A percentile compares a stretch with the other conserved stretches of the same genome.
These are phyloP conservation scores for Penicillium vulpinum DNA, from an alignment of 2,329 filamentous ascomycete species.

Conservation along the genomic window DNA sequence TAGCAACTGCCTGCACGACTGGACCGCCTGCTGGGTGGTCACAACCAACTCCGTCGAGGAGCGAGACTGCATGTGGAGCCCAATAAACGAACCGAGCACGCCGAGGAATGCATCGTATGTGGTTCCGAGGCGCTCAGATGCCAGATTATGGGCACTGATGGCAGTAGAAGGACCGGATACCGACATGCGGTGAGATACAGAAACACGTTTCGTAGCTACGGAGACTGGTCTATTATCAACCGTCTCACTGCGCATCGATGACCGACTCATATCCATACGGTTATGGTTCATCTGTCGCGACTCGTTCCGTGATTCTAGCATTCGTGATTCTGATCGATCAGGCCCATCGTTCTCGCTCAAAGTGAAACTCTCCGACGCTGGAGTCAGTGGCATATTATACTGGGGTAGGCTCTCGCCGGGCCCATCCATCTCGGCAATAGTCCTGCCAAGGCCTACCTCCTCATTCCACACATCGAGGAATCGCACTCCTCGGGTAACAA, in stretches of 20 bases:
- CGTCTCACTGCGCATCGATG: slow-evolving; percentile 23
- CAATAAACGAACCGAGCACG: slow-evolving; percentile 89
- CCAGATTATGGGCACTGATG: slow-evolving; percentile 68
- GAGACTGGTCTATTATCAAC: slow-evolving; percentile 35
- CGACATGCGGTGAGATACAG: slow-evolving; percentile 72
- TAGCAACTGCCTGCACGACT: slow-evolving; percentile 76
- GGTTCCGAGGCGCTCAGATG: slow-evolving; percentile 76
- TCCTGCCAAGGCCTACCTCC: slow-evolving; percentile 47
- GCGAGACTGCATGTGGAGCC: slow-evolving; percentile 88
- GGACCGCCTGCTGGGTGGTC: slow-evolving; percentile 79
- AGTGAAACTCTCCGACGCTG: slow-evolving; percentile 42
- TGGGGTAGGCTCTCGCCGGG: slow-evolving; percentile 19
- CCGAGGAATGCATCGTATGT: slow-evolving; percentile 88
- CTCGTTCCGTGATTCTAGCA: slow-evolving; percentile 7
- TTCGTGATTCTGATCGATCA: slow-evolving; percentile 34
- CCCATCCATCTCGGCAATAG: slow-evolving; percentile 41
- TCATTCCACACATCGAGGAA: slow-evolving; percentile 84
- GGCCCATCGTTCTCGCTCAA: slow-evolving; percentile 23
- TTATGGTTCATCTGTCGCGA: slow-evolving; percentile 31
- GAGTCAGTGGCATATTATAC: slow-evolving; percentile 38
- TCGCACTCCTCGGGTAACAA: slow-evolving; percentile 84
- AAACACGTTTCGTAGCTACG: slow-evolving; percentile 49
- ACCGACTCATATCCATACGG: slow-evolving; percentile 25
- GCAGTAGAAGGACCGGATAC: slow-evolving; percentile 67
- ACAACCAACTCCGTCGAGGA: slow-evolving; percentile 79